These are phyloP conservation scores for Phylloporus sp. DNA, from an alignment of 768 basidiomycete genomes.

Conservation along the genomic window DNA sequence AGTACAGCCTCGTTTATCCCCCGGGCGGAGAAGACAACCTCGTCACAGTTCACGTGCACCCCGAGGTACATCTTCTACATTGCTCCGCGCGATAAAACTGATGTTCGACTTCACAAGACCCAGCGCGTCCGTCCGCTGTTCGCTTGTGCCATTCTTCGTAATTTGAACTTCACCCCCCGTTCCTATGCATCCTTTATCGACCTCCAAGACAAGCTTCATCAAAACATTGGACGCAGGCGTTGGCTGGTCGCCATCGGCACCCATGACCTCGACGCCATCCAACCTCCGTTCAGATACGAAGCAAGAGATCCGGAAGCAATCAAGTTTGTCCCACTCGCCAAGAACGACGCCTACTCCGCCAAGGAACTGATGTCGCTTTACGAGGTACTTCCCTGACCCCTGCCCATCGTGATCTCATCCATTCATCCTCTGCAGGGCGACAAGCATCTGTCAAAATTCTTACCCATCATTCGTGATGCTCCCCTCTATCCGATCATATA, in stretches of 20 bases:
- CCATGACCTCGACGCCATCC: conserved; percentile 89
- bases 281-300: conserved; percentile 83
- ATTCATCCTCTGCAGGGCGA: conserved; percentile 55
- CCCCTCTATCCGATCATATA: conserved; percentile 98
- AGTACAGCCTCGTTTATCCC: conserved; percentile 71
- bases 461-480: conserved; percentile 90
- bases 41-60: conserved; percentile 60
- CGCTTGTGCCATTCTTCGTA: conserved; percentile 85
- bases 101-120: conserved; percentile 42
- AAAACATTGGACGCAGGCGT: conserved; percentile 87
- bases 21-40: conserved; percentile 60
- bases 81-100: neutral
- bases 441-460: conserved; percentile 83
- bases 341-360: conserved; percentile 73
- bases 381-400: conserved; percentile 53
- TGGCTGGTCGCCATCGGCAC: conserved; percentile 96
- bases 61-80: conserved; percentile 53
- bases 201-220: conserved; percentile 97
- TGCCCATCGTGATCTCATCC: neutral
- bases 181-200: conserved; percentile 98
- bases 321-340: conserved; percentile 85
- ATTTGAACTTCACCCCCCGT: conserved; percentile 79
- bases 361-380: conserved; percentile 91
- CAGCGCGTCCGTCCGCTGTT: conserved; percentile 84
- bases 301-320: conserved; percentile 80